A percentile compares a stretch with the other conserved stretches of the same genome.
Conservation (phyloP, 352 stramenopile species). For the Aphanomyces euteiches region DNA sequence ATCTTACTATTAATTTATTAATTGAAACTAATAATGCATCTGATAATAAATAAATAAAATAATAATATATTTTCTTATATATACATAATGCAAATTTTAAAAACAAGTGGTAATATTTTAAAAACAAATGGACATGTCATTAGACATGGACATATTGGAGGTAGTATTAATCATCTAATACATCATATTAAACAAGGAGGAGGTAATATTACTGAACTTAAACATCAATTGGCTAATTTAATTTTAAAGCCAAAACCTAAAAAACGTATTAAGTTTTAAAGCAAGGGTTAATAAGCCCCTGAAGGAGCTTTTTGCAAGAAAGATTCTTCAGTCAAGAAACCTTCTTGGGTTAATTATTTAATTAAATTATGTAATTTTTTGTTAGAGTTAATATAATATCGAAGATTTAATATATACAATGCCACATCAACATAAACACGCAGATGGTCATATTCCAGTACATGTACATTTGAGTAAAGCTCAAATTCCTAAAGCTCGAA, state of each 20-base stretch:
- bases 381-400: conserved; percentile 7
- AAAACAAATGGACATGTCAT: conserved; percentile 7
- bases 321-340: too few species aligned
- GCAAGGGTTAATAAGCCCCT: not conserved
- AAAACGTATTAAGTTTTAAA: conserved; percentile 10
- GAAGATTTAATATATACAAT: conserved; percentile 8
- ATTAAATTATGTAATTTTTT: conserved; percentile 3
- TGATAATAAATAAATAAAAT: conserved; percentile 13
- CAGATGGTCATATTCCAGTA: conserved; percentile 1
- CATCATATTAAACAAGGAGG: conserved; percentile 8
- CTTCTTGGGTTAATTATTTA: not conserved
- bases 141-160: conserved; percentile 1
- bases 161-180: conserved; percentile 6
- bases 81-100: conserved; percentile 10
- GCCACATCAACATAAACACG: conserved; percentile 2
- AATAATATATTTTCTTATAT: not conserved
- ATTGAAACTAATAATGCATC: conserved; percentile 8
- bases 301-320: too few species aligned
- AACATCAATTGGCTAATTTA: conserved; percentile 6
- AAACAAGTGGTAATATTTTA: conserved; percentile 11
- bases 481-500: not conserved
- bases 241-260: not conserved
- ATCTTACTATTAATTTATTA: not conserved
- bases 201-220: conserved; percentile 5
- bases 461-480: not conserved